These are phyloP conservation scores for Clathrus columnatus DNA, from an alignment of 768 basidiomycete genomes.

Conservation along the genomic window DNA sequence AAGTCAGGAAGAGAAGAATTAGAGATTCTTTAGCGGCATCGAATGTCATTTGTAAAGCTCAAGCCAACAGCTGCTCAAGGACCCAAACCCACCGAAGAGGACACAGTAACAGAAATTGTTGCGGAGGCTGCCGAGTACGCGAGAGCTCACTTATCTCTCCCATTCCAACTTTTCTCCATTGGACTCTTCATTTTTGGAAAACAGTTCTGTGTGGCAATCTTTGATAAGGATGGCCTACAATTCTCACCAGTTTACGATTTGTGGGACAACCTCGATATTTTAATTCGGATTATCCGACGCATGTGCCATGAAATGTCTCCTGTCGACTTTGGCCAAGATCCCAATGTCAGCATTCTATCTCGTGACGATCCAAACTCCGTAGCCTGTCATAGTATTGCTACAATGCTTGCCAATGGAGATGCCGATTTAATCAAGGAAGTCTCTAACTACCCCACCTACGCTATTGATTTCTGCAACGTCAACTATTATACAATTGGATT, in stretches of 20 bases:
- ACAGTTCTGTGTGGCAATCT: slow-evolving; percentile 24
- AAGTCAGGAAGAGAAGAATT: no score
- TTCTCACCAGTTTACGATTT: slow-evolving; percentile 21
- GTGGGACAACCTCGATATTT: slow-evolving; percentile 15
- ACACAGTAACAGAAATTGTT: slow-evolving; percentile 9
- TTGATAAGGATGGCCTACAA: slow-evolving; percentile 22
- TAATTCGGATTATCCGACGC: slow-evolving; percentile 21
- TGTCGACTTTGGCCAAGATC: slow-evolving; percentile 7
- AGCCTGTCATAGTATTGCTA: not conserved
- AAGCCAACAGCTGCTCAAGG: not conserved
- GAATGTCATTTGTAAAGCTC: not conserved
- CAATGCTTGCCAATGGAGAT: no score
- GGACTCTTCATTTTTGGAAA: slow-evolving; percentile 23
- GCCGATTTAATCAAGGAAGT: no score
- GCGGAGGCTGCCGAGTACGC: slow-evolving; percentile 21
- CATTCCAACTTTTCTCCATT: slow-evolving; percentile 24
- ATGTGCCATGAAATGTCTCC: slow-evolving; percentile 6
- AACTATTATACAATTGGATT: not conserved
- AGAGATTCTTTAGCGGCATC: no score
- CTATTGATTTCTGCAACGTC: no score
- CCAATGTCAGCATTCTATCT: not conserved
- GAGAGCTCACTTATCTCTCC: slow-evolving; percentile 21
- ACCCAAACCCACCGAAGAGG: not conserved
- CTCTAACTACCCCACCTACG: no score
- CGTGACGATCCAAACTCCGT: not conserved